phyloP scores from a whole-genome alignment of 108 stramenopile genomes.

The Pelagomonas calceolata region DNA sequence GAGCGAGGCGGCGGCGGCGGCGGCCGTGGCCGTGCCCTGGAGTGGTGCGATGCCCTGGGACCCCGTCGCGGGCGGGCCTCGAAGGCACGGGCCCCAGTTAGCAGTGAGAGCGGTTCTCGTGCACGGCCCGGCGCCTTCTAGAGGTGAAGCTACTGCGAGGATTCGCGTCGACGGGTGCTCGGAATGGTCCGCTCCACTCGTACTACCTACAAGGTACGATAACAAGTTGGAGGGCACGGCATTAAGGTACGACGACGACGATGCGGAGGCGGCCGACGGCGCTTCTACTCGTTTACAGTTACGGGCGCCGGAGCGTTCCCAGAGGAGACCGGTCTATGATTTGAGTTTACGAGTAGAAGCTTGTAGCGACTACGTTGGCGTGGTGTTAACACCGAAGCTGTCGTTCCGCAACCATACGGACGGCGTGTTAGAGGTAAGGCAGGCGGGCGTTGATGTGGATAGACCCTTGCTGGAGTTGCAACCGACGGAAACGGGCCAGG shows the following conservation, averaged over 20 bases:
- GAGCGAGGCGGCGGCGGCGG: too few relatives aligned
- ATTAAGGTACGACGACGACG: neutral
- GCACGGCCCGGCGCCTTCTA: too few relatives aligned
- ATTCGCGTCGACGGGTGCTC: too few relatives aligned
- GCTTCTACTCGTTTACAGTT: neutral
- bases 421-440: neutral
- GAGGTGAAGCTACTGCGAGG: too few relatives aligned
- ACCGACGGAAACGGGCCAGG: neutral
- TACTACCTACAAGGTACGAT: neutral
- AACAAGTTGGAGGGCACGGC: neutral
- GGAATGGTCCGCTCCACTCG: neutral
- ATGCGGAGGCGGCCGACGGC: neutral
- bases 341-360: neutral
- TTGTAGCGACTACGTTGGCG: neutral
- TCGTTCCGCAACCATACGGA: neutral
- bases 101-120: too few relatives aligned
- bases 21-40: too few relatives aligned
- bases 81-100: too few relatives aligned
- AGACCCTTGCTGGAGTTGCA: neutral
- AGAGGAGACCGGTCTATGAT: neutral
- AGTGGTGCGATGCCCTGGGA: too few relatives aligned
- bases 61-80: too few relatives aligned
- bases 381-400: neutral
- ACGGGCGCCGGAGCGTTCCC: neutral
- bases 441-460: neutral